Base-by-base conservation (phyloP, 306 rosid species). In the Crotalaria pallida region DNA sequence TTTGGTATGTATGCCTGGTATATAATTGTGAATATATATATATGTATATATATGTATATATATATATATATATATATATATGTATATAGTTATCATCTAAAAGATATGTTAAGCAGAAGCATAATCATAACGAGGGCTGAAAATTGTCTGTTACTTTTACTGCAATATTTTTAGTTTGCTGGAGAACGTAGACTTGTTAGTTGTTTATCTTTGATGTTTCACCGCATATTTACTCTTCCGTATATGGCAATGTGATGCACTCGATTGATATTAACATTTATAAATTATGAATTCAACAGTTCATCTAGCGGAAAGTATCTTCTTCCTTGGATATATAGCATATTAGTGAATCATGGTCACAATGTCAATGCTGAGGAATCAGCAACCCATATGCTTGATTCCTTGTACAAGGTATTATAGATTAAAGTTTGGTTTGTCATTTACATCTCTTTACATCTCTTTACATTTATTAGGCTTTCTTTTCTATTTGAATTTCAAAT, bases 271-370 rank as follows among this genome's bases (percentile, higher is more conserved):
- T 67, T 56, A 26, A 63, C 51, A 53, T 68, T 62, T 34, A 45
- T 75, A 50, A 61, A 67, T 31, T 31, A 40, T 67, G 70, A 81
- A 45, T 59, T 77, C 65, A 48, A 74, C 88, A 94, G 99, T 85
- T 77, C 89, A 19, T 75, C 80, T 63, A 75, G 78, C 0, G 90
- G 96, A 75, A 86, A 87, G 76, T 72, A 79, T 17, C 85, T 81
- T 64, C 86, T 94, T 73, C 97, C 92, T 21, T 94, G 99, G 99
- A 87, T 94, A 33, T 80, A 87, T 74, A 62, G 83, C 87, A 85
- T 94, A 68, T 67, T 91, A 80, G 81, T 86, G 69, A 84, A 79
- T 77, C 92, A 87, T 49, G 74, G 86, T 84, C 86, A 82, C 55
- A 78, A 78, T 79, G 40, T 84, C 60, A 74, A 74, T 73, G 85